phyloP scores from a whole-genome alignment of 441 rosid genomes.

The Populus hybrid region DNA sequence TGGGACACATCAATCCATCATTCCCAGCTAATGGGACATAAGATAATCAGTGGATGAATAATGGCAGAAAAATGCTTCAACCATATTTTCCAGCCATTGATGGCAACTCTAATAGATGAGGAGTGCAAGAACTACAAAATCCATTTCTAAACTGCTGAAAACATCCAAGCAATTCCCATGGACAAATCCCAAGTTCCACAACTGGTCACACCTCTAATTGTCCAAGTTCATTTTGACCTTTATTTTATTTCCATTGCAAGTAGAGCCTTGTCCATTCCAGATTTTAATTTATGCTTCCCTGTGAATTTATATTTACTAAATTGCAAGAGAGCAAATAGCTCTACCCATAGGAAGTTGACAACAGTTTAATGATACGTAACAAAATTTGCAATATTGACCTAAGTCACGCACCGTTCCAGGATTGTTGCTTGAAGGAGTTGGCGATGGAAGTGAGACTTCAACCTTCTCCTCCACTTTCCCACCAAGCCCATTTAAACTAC shows the following conservation, averaged over 20 bases:
- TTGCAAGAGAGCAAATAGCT: conserved; percentile 5
- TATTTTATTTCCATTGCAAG: background rate
- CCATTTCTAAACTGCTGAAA: background rate
- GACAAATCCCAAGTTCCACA: background rate
- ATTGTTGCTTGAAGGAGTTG: conserved; percentile 75
- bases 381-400: conserved; percentile 33
- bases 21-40: background rate
- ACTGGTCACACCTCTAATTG: background rate
- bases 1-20: background rate
- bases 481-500: conserved; percentile 32
- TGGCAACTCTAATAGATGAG: background rate
- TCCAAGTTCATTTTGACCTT: background rate
- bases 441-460: conserved; percentile 97
- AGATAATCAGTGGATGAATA: background rate
- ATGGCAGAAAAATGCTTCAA: background rate
- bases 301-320: background rate
- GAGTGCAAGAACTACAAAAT: background rate
- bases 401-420: conserved; percentile 94
- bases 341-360: conserved; percentile 15
- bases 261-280: conserved; percentile 1
- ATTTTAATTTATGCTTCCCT: conserved; percentile 5
- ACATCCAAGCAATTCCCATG: background rate
- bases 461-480: conserved; percentile 50
- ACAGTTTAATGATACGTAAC: conserved; percentile 23
- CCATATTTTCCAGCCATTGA: background rate